These are phyloP conservation scores for Miscanthus lutarioriparius DNA, from an alignment of 176 grass and related monocot genomes.

Conservation along the genomic window DNA sequence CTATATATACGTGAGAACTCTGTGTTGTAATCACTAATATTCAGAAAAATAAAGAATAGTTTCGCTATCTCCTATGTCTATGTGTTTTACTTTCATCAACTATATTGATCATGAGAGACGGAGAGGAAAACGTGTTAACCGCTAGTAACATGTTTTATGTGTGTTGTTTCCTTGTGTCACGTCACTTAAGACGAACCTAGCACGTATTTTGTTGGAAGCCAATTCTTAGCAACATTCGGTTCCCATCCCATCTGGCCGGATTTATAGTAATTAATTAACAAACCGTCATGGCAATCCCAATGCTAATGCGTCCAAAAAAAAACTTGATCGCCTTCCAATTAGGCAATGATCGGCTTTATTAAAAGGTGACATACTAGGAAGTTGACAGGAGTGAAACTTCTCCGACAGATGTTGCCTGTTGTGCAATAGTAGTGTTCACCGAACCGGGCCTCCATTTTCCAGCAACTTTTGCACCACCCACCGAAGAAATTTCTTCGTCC, in stretches of 20 bases:
- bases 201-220: not conserved
- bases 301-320: not conserved
- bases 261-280: not conserved
- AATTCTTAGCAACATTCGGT: not conserved
- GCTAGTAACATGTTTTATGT: no score
- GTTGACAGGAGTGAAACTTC: not conserved
- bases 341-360: not conserved
- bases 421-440: not conserved
- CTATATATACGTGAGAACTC: no score
- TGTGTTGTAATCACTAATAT: no score
- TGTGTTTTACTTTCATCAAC: no score
- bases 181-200: not conserved
- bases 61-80: no score
- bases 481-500: not conserved
- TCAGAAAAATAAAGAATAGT: no score
- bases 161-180: slow-evolving; percentile 19
- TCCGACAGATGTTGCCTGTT: not conserved
- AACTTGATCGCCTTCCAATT: not conserved
- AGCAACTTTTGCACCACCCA: not conserved
- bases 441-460: not conserved
- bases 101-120: no score
- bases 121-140: no score
- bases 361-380: not conserved
- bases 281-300: not conserved
- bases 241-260: not conserved